Percentiles rank a stretch among this genome's conserved stretches.
phyloP scores from a whole-genome alignment of 2,329 filamentous ascomycete species.

The Phaeosphaeriaceae sp. region DNA sequence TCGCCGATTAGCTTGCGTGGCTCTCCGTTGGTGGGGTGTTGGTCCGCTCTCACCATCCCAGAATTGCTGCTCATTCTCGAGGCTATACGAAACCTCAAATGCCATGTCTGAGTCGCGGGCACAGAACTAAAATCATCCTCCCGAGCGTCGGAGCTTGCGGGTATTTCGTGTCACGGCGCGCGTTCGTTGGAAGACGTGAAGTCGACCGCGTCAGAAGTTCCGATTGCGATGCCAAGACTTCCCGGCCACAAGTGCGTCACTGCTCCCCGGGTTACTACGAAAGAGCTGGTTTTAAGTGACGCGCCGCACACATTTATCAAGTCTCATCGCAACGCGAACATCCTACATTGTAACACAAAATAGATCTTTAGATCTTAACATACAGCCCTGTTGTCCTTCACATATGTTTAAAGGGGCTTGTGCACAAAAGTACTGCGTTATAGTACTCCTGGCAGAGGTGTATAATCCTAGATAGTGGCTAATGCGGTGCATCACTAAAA shows the following conservation, averaged over 20 bases:
- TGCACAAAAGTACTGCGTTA: no score
- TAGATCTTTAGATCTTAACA: no score
- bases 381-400: no score
- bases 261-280: neutral
- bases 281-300: no score
- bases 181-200: conserved; percentile 23
- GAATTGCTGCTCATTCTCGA: conserved; percentile 84
- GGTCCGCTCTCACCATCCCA: conserved; percentile 74
- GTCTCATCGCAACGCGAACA: no score
- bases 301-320: no score
- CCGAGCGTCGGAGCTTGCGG: conserved; percentile 27
- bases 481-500: no score
- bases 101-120: conserved; percentile 61
- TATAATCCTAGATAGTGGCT: no score
- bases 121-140: conserved; percentile 47
- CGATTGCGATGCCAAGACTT: conserved; percentile 24
- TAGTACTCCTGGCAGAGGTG: no score
- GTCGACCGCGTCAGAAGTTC: conserved; percentile 26
- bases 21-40: conserved; percentile 31
- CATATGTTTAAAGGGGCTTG: no score
- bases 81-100: conserved; percentile 71
- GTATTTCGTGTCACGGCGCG: conserved; percentile 25
- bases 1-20: conserved; percentile 27
- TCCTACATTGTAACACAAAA: no score
- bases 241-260: conserved; percentile 33